phyloP scores from a whole-genome alignment of 371 early-diverging fungal species.

The Rhizopus arrhizus region DNA sequence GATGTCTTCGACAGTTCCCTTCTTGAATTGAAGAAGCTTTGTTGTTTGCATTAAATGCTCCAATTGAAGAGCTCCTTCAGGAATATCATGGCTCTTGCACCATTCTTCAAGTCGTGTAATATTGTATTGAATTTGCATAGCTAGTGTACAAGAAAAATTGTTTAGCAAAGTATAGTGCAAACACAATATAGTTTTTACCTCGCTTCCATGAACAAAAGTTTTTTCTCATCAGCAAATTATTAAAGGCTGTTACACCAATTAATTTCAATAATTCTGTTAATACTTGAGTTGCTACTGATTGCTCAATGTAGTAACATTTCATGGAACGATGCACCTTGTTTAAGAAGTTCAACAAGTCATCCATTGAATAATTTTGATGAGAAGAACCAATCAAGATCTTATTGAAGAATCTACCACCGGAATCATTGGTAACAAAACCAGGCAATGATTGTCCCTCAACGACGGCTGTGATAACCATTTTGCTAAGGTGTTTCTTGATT shows the following conservation, averaged over 20 bases:
- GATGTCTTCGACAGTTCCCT: slow-evolving; percentile 88
- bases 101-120: slow-evolving; percentile 95
- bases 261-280: slow-evolving; percentile 87
- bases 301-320: slow-evolving; percentile 94
- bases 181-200: slow-evolving; percentile 38
- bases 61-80: slow-evolving; percentile 89
- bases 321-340: slow-evolving; percentile 90
- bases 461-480: slow-evolving; percentile 93
- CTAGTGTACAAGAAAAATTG: slow-evolving; percentile 14
- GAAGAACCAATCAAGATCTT: slow-evolving; percentile 74
- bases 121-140: slow-evolving; percentile 98
- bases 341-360: slow-evolving; percentile 87
- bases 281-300: slow-evolving; percentile 76
- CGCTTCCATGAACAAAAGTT: slow-evolving; percentile 90
- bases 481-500: slow-evolving; percentile 86
- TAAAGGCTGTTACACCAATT: slow-evolving; percentile 91
- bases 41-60: slow-evolving; percentile 94
- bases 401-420: slow-evolving; percentile 77
- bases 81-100: slow-evolving; percentile 91
- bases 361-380: slow-evolving; percentile 82
- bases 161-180: background rate
- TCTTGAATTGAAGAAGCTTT: slow-evolving; percentile 92
- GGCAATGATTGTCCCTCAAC: slow-evolving; percentile 91
- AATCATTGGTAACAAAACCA: slow-evolving; percentile 87
- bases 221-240: slow-evolving; percentile 90